These are phyloP conservation scores for Protomyces gravidus DNA, from an alignment of 1,139 yeast genomes.

Conservation along the genomic window DNA sequence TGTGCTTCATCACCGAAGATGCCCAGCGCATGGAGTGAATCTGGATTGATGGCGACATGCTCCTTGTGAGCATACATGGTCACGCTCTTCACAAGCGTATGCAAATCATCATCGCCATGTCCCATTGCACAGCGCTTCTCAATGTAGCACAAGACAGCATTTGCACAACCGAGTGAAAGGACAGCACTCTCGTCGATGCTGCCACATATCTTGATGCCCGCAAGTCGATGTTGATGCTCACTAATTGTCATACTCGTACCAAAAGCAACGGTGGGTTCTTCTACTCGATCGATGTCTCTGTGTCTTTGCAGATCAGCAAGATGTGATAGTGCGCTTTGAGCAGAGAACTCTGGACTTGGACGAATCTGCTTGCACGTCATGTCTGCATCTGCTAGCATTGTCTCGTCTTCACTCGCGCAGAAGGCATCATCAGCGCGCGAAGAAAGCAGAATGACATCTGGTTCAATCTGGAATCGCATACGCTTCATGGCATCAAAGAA, in stretches of 20 bases:
- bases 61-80: slow-evolving; percentile 25
- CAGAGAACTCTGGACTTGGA: slow-evolving; percentile 32
- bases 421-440: slow-evolving; percentile 31
- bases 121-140: slow-evolving; percentile 27
- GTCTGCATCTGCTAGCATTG: background rate
- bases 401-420: slow-evolving; percentile 8
- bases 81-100: slow-evolving; percentile 18
- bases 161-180: slow-evolving; percentile 31
- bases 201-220: background rate
- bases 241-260: background rate
- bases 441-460: slow-evolving; percentile 31
- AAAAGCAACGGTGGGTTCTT: background rate
- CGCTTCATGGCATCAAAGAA: background rate
- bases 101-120: slow-evolving; percentile 19
- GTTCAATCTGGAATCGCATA: slow-evolving; percentile 32
- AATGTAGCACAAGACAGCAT: slow-evolving; percentile 29
- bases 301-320: slow-evolving; percentile 9
- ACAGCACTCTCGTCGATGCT: background rate
- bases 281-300: background rate
- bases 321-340: slow-evolving; percentile 21
- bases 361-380: slow-evolving; percentile 16
- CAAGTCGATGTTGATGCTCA: slow-evolving; percentile 3
- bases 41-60: slow-evolving; percentile 42
- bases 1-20: slow-evolving; percentile 37
- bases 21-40: slow-evolving; percentile 41